phyloP scores from a whole-genome alignment of 352 stramenopile species.

The Hyaloperonospora brassicae region DNA sequence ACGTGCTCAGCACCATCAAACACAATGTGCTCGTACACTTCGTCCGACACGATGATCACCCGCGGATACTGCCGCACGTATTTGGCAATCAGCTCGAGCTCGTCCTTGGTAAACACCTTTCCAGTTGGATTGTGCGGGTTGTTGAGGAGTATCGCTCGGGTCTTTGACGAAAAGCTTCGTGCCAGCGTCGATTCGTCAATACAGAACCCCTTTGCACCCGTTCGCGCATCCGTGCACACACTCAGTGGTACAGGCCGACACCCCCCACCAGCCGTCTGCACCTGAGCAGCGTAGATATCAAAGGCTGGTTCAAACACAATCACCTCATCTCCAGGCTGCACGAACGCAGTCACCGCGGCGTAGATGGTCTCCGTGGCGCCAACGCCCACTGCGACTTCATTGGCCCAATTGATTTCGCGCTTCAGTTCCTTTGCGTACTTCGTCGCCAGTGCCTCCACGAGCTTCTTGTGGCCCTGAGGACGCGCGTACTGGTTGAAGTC shows the following conservation, averaged over 20 bases:
- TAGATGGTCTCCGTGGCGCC: conserved; percentile 94
- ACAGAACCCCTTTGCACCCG: conserved; percentile 53
- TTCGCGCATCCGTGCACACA: conserved; percentile 23
- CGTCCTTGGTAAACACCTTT: conserved; percentile 91
- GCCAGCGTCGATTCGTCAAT: conserved; percentile 85
- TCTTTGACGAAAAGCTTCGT: conserved; percentile 85
- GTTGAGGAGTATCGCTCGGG: conserved; percentile 94
- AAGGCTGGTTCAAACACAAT: conserved; percentile 96
- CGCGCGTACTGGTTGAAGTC: conserved; percentile 93
- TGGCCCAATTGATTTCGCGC: conserved; percentile 81
- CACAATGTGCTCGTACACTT: conserved; percentile 98
- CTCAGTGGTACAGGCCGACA: conserved; percentile 82
- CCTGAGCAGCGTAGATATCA: conserved; percentile 91
- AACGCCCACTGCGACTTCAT: conserved; percentile 91
- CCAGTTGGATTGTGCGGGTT: conserved; percentile 98
- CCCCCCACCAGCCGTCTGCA: conserved; percentile 77
- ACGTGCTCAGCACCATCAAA: conserved; percentile 71
- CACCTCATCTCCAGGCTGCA: conserved; percentile 93
- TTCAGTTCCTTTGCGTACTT: conserved; percentile 87
- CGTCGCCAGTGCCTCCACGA: conserved; percentile 78
- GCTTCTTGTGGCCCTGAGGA: conserved; percentile 81
- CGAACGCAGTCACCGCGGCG: conserved; percentile 85
- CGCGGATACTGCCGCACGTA: conserved; percentile 76
- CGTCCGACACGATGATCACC: conserved; percentile 93
- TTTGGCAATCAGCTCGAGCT: conserved; percentile 91